Conservation (phyloP, 2,329 filamentous ascomycete species). For the Aspergillus sp. region DNA sequence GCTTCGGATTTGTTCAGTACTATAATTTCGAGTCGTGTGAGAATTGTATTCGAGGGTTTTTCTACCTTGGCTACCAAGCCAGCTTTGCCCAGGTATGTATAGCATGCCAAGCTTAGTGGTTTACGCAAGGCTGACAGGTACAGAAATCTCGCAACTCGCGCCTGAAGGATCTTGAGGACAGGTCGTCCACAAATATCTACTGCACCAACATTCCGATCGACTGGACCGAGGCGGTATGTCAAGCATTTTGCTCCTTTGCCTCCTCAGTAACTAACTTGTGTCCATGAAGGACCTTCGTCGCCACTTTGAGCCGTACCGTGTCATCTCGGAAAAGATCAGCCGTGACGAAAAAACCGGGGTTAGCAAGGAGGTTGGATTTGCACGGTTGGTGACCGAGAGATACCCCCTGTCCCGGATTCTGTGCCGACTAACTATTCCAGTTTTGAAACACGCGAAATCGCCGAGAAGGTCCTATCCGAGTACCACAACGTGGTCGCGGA, state of each 20-base stretch:
- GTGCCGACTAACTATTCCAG: conserved; percentile 48
- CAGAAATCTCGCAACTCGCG: conserved; percentile 98
- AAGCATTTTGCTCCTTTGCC: neutral
- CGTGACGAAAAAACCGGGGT: conserved; percentile 82
- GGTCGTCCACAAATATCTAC: conserved; percentile 89
- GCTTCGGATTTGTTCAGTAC: conserved; percentile 98
- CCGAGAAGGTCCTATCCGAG: conserved; percentile 81
- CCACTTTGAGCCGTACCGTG: conserved; percentile 55
- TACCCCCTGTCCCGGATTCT: conserved; percentile 2
- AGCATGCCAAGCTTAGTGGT: neutral
- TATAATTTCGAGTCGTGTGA: conserved; percentile 84
- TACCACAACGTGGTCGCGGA: conserved; percentile 81
- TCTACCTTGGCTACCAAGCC: conserved; percentile 92
- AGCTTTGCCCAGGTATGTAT: conserved; percentile 80
- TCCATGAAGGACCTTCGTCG: conserved; percentile 68
- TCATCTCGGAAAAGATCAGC: conserved; percentile 92
- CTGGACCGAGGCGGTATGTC: conserved; percentile 82
- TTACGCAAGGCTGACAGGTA: conserved; percentile 23
- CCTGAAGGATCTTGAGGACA: conserved; percentile 93
- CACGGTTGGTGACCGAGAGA: conserved; percentile 61
- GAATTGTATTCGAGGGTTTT: conserved; percentile 93
- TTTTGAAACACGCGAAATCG: conserved; percentile 85
- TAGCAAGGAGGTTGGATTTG: conserved; percentile 95
- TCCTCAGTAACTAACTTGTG: conserved; percentile 16
- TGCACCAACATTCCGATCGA: conserved; percentile 94